phyloP scores from a whole-genome alignment of 164 flowering plant species.

The Pachysandra terminalis region DNA sequence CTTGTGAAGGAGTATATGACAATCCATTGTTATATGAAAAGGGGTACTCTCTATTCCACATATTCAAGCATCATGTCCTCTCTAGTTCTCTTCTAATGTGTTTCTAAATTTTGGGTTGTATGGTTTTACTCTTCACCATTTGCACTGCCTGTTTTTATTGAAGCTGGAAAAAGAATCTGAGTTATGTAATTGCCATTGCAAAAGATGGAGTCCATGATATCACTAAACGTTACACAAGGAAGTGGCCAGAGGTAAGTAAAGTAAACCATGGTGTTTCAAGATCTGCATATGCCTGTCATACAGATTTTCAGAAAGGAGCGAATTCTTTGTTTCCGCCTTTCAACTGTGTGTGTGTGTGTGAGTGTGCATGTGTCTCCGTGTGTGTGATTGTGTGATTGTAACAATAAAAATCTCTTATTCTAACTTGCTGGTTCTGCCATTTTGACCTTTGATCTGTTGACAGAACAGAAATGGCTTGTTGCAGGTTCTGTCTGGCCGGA shows the following conservation, averaged over 20 bases:
- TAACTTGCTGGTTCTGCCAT: not conserved
- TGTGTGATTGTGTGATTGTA: no score
- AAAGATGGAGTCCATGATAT: conserved; percentile 94
- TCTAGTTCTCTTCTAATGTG: not conserved
- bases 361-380: no score
- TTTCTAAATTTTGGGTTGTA: conserved; percentile 1
- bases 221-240: conserved; percentile 93
- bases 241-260: conserved; percentile 84
- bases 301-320: not conserved
- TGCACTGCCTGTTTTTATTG: conserved; percentile 18
- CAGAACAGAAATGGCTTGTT: conserved; percentile 4
- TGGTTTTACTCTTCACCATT: conserved; percentile 2
- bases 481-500: conserved; percentile 78
- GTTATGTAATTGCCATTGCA: conserved; percentile 69
- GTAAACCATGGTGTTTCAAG: not conserved
- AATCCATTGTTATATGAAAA: conserved; percentile 84
- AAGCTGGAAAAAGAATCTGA: conserved; percentile 83
- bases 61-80: not conserved
- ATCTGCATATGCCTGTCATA: not conserved
- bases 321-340: not conserved
- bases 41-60: conserved; percentile 48
- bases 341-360: no score
- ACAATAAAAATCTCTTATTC: no score
- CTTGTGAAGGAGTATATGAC: conserved; percentile 92
- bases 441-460: conserved; percentile 3